A percentile compares a stretch with the other conserved stretches of the same genome.
Conservation (phyloP, 1,284 basidiomycete species). For the Ustilago bromivora region DNA sequence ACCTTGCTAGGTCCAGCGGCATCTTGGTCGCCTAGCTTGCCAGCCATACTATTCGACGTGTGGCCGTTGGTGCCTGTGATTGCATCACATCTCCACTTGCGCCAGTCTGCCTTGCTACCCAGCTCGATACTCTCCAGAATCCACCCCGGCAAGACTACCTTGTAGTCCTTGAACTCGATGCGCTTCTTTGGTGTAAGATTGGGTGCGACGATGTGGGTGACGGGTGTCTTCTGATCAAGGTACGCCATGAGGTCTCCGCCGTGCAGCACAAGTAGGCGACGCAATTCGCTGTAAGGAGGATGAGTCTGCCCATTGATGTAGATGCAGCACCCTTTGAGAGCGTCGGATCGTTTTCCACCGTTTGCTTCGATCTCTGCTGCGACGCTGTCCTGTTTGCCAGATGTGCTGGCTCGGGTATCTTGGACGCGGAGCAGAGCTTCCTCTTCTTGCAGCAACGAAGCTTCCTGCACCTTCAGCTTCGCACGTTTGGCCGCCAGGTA, state of each 20-base stretch:
- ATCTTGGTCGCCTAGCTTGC: constrained; percentile 6
- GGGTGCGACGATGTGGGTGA: constrained; percentile 87
- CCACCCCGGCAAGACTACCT: constrained; percentile 89
- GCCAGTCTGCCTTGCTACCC: constrained; percentile 81
- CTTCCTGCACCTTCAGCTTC: constrained; percentile 73
- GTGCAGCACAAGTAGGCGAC: constrained; percentile 82
- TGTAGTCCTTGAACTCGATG: constrained; percentile 87
- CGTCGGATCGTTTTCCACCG: constrained; percentile 30
- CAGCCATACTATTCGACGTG: constrained; percentile 40
- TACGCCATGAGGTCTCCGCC: constrained; percentile 88
- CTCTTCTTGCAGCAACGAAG: constrained; percentile 51
- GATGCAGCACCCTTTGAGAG: constrained; percentile 60
- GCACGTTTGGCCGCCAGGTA: constrained; percentile 90
- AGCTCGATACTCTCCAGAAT: constrained; percentile 80
- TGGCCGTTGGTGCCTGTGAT: constrained; percentile 40
- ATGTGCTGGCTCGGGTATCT: background rate
- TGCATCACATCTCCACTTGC: constrained; percentile 61
- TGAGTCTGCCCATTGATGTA: constrained; percentile 89
- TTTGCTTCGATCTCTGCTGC: constrained; percentile 26
- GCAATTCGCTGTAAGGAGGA: constrained; percentile 86
- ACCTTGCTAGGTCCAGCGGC: background rate
- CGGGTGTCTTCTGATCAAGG: constrained; percentile 77
- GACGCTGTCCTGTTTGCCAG: constrained; percentile 4
- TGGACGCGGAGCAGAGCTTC: constrained; percentile 26
- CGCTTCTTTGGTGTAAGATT: constrained; percentile 89